These are phyloP conservation scores for Stemphylium lycopersici DNA, from an alignment of 2,329 filamentous ascomycete species.

Conservation along the genomic window DNA sequence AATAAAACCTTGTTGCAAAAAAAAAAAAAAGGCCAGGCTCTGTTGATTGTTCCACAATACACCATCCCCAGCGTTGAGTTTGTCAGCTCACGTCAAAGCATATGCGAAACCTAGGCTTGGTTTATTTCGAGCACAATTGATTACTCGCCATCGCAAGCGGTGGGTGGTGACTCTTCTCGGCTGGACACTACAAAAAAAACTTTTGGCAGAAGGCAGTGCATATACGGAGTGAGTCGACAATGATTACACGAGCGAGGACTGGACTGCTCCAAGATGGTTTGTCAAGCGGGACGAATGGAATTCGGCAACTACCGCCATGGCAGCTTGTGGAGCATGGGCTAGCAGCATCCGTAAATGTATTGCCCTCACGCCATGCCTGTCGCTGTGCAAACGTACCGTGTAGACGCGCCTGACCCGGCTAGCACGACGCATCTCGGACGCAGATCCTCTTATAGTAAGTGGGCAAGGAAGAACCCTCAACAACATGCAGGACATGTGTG, in stretches of 20 bases:
- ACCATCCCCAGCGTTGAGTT: not conserved
- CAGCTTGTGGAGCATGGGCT: slow-evolving; percentile 3
- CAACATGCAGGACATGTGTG: slow-evolving; percentile 7
- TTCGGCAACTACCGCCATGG: slow-evolving; percentile 10
- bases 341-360: slow-evolving; percentile 5
- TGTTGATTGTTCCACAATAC: not conserved
- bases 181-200: not conserved
- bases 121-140: not conserved
- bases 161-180: not conserved
- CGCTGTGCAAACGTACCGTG: slow-evolving; percentile 1
- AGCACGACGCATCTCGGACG: slow-evolving; percentile 9
- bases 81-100: not conserved
- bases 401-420: slow-evolving; percentile 9
- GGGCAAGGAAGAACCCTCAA: slow-evolving; percentile 9
- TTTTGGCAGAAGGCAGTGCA: not conserved
- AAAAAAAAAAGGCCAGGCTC: not conserved
- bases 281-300: not conserved
- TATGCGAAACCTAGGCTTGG: not conserved
- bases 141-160: not conserved
- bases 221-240: not conserved
- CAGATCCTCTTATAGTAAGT: slow-evolving; percentile 9
- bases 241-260: not conserved
- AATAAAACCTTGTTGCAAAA: not conserved
- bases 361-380: slow-evolving; percentile 11
- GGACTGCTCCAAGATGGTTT: not conserved